Evolutionary conservation across 139 green algal genomes (phyloP), one percentile per base, ranked within the genome.

Genomic region (Chlorella sp.): DNA sequence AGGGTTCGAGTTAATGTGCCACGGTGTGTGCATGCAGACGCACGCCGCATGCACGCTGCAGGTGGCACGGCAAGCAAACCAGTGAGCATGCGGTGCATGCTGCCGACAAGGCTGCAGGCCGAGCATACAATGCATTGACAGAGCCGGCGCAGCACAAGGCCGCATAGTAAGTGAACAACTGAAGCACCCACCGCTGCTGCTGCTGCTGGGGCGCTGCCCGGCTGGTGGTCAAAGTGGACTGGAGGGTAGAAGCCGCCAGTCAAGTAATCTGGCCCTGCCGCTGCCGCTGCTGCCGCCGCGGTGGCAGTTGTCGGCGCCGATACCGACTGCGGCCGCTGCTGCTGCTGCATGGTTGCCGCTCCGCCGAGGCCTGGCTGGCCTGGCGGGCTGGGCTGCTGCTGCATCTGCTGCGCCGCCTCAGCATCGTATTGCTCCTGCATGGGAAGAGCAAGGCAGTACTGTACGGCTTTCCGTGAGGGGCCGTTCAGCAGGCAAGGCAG

Each of bases 371-470:
- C 48, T 46, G 72, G 48, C 51, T 36, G 75, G 46, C n/a, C 73
- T 32, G 41, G 30, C 26, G 26, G 41, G 46, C 74, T 80, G 46
- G 51, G 51, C 48, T 80, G n/a, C 46, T 80, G 46, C n/a, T 67
- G 40, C 77, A 83, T 38, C 40, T 83, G 58, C 34, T 68, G 56
- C 41, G 77, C 77, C 24, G 56, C 60, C 60, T 83, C 77, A 28
- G 77, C 77, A 41, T 83, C 77, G 58, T 83, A 83, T 32, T 83
- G 38, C 77, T 83, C 77, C 77, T 83, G 77, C 60, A 3, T 14
- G 1, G 19, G n/a, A 60, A 20, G 16, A 24, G 9, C 13, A 60
- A 24, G 24, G 51, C 51, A 60, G 51, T 7, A 24, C 20, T 75
- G 68, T 17, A 32, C 17, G 17, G 19, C 19, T 13, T 38, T 36